Conservation (phyloP, 2,329 filamentous ascomycete species). For the Aspergillus tanneri region DNA sequence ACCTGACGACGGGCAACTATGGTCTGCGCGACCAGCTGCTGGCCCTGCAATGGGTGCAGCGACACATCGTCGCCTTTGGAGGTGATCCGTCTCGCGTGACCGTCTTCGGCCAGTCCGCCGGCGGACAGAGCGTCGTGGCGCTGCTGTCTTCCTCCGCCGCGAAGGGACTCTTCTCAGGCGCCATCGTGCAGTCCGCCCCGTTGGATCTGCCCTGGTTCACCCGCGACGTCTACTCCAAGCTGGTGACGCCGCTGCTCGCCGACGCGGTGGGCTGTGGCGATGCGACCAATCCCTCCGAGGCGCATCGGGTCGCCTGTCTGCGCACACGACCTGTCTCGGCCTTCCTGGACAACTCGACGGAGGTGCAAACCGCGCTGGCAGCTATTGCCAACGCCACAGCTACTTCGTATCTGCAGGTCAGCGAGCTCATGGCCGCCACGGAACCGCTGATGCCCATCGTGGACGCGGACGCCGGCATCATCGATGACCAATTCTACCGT, state of each 20-base stretch:
- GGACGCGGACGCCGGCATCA: conserved; percentile 24
- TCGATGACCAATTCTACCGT: conserved; percentile 29
- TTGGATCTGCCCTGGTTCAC: conserved; percentile 30
- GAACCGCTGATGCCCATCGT: conserved; percentile 30
- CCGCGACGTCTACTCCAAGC: conserved; percentile 22
- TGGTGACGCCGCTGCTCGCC: conserved; percentile 22
- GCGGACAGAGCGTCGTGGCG: conserved; percentile 53
- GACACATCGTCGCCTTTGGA: conserved; percentile 28
- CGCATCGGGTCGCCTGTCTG: conserved; percentile 22
- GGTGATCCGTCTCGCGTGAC: conserved; percentile 34
- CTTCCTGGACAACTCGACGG: conserved; percentile 25
- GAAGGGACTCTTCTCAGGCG: conserved; percentile 28
- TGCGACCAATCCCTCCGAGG: conserved; percentile 7
- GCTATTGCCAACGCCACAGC: conserved; percentile 5
- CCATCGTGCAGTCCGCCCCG: conserved; percentile 28
- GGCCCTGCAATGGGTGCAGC: conserved; percentile 29
- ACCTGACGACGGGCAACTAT: conserved; percentile 34
- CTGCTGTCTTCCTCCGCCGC: conserved; percentile 27
- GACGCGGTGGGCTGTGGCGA: conserved; percentile 25
- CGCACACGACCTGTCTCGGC: conserved; percentile 21
- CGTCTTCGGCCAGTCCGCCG: conserved; percentile 39
- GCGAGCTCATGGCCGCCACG: conserved; percentile 17
- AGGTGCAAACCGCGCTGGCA: conserved; percentile 14
- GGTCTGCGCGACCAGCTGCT: conserved; percentile 36
- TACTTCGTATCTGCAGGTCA: conserved; percentile 22